These are phyloP conservation scores for Skeletonema menzelii DNA, from an alignment of 108 stramenopile species.

Conservation along the genomic window DNA sequence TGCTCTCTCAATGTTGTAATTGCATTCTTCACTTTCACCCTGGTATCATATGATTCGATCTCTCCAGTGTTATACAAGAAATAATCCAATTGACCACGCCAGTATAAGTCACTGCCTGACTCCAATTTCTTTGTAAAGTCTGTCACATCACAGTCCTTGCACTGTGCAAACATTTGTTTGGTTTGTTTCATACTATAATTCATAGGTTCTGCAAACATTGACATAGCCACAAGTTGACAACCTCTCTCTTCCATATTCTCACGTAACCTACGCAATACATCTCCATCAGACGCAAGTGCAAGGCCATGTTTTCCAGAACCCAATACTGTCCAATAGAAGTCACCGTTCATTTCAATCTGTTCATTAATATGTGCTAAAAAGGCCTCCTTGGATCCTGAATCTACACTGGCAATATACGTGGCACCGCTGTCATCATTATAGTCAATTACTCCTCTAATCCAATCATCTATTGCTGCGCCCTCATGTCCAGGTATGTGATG, in stretches of 20 bases:
- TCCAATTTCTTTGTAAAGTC: conserved; percentile 21
- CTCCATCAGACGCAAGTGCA: conserved; percentile 8
- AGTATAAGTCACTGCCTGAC: conserved; percentile 6
- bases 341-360: conserved; percentile 15
- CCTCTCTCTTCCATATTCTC: conserved; percentile 15
- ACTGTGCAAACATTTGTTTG: conserved; percentile 14
- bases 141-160: conserved; percentile 11
- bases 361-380: conserved; percentile 11
- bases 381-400: conserved; percentile 3
- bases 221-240: conserved; percentile 28
- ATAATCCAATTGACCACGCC: conserved; percentile 43
- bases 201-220: conserved; percentile 27
- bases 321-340: conserved; percentile 27
- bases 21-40: conserved; percentile 29
- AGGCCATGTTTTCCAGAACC: conserved; percentile 26
- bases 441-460: conserved; percentile 22
- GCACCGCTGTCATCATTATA: conserved; percentile 18
- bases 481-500: conserved; percentile 31
- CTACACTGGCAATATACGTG: conserved; percentile 27
- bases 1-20: conserved; percentile 22
- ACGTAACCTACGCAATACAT: conserved; percentile 12
- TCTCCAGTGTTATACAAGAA: conserved; percentile 32
- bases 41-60: background rate
- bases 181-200: conserved; percentile 38
- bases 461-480: conserved; percentile 19